Evolutionary conservation across 495 filamentous ascomycete species (phyloP).

Genomic region (Amorphotheca resinae): DNA sequence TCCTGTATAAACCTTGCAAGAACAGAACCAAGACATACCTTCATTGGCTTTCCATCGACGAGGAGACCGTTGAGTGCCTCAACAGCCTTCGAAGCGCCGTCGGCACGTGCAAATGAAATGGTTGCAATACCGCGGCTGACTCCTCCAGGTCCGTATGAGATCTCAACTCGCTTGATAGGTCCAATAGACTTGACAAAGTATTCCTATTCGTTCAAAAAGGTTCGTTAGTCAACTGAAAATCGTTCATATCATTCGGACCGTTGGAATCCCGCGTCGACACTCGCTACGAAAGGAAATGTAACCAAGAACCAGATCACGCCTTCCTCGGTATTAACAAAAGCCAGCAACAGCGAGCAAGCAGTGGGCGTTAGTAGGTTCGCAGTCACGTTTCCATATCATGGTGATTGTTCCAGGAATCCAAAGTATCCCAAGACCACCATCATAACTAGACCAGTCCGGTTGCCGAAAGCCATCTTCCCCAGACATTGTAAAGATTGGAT

Average conservation of each 20-base stretch:
- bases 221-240: conserved; percentile 25
- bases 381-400: background rate
- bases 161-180: conserved; percentile 71
- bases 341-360: conserved; percentile 61
- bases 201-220: conserved; percentile 53
- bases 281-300: conserved; percentile 19
- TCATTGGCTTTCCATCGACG: conserved; percentile 83
- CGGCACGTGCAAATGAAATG: conserved; percentile 62
- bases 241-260: conserved; percentile 9
- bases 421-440: no score
- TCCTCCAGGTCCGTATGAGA: conserved; percentile 88
- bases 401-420: no score
- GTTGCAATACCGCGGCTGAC: conserved; percentile 71
- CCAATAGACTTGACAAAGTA: conserved; percentile 86
- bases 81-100: conserved; percentile 69
- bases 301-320: conserved; percentile 1
- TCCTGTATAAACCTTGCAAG: background rate
- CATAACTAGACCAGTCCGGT: no score
- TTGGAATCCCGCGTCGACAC: conserved; percentile 13
- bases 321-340: conserved; percentile 1
- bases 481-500: no score
- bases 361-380: conserved; percentile 38
- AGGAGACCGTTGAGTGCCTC: conserved; percentile 73
- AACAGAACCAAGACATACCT: conserved; percentile 38
- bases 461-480: background rate